A percentile compares a stretch with the other conserved stretches of the same genome.
These are phyloP conservation scores for Sporothrix schenckii DNA, from an alignment of 2,329 filamentous ascomycete genomes.

Conservation along the genomic window DNA sequence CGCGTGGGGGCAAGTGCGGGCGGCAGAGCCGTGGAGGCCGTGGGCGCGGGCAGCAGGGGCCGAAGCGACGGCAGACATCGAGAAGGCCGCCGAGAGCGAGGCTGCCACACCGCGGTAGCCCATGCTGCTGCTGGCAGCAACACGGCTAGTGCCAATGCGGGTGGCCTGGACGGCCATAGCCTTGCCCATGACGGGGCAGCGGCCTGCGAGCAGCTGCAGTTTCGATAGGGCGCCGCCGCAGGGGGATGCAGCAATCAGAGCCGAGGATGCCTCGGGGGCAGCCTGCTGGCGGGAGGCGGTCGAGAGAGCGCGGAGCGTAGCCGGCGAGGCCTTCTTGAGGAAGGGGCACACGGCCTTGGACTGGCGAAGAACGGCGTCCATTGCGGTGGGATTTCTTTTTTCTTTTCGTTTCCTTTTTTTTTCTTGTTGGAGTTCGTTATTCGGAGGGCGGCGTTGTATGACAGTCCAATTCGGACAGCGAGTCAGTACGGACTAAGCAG, in stretches of 20 bases:
- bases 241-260: conserved; percentile 52
- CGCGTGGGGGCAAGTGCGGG: conserved; percentile 54
- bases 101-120: conserved; percentile 35
- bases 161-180: conserved; percentile 84
- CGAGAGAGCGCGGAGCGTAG: conserved; percentile 86
- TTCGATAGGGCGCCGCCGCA: conserved; percentile 96
- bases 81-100: conserved; percentile 34
- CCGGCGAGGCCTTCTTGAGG: conserved; percentile 89
- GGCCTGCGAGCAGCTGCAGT: conserved; percentile 87
- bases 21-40: conserved; percentile 42
- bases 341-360: conserved; percentile 98
- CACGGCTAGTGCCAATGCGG: conserved; percentile 48
- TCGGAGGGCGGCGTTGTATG: not conserved
- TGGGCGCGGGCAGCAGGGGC: conserved; percentile 15
- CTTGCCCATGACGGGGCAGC: conserved; percentile 99
- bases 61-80: conserved; percentile 28
- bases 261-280: conserved; percentile 36
- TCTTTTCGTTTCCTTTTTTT: not conserved
- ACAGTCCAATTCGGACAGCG: not conserved
- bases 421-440: not conserved
- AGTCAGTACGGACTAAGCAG: conserved; percentile 4
- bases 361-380: conserved; percentile 94
- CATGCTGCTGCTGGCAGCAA: conserved; percentile 37
- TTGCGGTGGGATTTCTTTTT: conserved; percentile 46
- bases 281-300: conserved; percentile 62